These are phyloP conservation scores for Fraxinus greggii DNA, from an alignment of 305 asterid genomes.

Conservation along the genomic window DNA sequence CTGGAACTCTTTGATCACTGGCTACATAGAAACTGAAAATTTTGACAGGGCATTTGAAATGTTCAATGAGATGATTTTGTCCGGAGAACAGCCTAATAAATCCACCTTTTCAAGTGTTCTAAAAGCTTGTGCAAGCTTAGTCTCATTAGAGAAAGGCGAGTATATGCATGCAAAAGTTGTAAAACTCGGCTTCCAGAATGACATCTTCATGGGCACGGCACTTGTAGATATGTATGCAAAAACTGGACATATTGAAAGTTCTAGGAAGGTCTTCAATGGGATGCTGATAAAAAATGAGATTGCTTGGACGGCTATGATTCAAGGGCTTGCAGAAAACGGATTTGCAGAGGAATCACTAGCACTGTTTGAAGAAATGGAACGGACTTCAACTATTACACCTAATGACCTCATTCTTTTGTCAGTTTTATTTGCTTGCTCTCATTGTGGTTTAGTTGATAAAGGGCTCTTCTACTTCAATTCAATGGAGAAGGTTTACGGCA, in stretches of 20 bases:
- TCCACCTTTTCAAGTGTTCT: conserved; percentile 70
- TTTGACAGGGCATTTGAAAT: conserved; percentile 45
- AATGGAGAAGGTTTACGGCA: conserved; percentile 59
- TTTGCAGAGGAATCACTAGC: conserved; percentile 56
- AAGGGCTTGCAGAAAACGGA: conserved; percentile 84
- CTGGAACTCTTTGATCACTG: conserved; percentile 76
- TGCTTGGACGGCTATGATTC: conserved; percentile 85
- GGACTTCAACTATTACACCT: conserved; percentile 34
- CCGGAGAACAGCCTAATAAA: conserved; percentile 58
- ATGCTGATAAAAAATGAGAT: conserved; percentile 56
- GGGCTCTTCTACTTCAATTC: conserved; percentile 64
- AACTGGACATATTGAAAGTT: conserved; percentile 59
- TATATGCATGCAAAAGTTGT: conserved; percentile 56
- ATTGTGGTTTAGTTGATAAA: conserved; percentile 71
- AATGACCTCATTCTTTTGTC: conserved; percentile 63
- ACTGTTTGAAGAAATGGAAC: conserved; percentile 54
- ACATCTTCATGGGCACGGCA: conserved; percentile 64
- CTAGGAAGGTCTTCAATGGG: conserved; percentile 44
- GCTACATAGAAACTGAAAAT: conserved; percentile 44
- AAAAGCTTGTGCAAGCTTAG: conserved; percentile 70
- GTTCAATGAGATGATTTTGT: conserved; percentile 55
- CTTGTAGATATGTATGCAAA: conserved; percentile 79
- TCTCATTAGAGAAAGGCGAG: conserved; percentile 62
- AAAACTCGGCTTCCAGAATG: conserved; percentile 57
- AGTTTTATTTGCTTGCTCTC: conserved; percentile 77